Conservation (phyloP, 352 stramenopile species). For the Thalassiosira hispida region DNA sequence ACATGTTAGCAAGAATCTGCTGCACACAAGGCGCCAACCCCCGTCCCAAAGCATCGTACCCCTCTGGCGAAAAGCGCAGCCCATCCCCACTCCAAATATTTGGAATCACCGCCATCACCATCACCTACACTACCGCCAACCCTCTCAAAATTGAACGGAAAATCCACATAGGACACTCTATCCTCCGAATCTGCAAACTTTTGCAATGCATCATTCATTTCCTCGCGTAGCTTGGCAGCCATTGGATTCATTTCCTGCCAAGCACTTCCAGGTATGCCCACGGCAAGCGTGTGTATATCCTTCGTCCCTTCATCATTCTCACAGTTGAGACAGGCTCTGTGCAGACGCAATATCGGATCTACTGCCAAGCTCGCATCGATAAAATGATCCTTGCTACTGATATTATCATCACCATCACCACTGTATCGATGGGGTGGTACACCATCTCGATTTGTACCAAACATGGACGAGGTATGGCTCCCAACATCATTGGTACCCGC, state of each 20-base stretch:
- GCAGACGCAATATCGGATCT: conserved; percentile 49
- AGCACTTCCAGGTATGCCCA: conserved; percentile 67
- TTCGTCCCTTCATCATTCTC: background rate
- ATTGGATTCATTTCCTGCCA: conserved; percentile 57
- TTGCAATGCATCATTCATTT: conserved; percentile 56
- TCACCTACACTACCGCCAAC: conserved; percentile 3
- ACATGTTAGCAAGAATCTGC: conserved; percentile 25
- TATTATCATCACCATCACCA: conserved; percentile 8
- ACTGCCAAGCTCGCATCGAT: conserved; percentile 34
- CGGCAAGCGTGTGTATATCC: conserved; percentile 53
- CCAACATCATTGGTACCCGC: conserved; percentile 77
- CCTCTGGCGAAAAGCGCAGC: conserved; percentile 64
- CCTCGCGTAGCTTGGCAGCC: conserved; percentile 29
- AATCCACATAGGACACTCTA: conserved; percentile 55
- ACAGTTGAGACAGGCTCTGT: conserved; percentile 34
- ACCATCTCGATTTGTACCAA: background rate
- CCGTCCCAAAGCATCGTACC: conserved; percentile 63
- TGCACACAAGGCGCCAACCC: conserved; percentile 54
- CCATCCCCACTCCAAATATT: conserved; percentile 59
- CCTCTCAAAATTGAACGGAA: conserved; percentile 58
- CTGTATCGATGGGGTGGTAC: background rate
- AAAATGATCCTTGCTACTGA: background rate
- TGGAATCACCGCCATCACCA: conserved; percentile 18
- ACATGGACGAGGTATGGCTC: conserved; percentile 42
- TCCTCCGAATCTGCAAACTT: conserved; percentile 27